These are phyloP conservation scores for Yamadazyma diddensiae DNA, from an alignment of 1,139 yeast genomes.

Conservation along the genomic window DNA sequence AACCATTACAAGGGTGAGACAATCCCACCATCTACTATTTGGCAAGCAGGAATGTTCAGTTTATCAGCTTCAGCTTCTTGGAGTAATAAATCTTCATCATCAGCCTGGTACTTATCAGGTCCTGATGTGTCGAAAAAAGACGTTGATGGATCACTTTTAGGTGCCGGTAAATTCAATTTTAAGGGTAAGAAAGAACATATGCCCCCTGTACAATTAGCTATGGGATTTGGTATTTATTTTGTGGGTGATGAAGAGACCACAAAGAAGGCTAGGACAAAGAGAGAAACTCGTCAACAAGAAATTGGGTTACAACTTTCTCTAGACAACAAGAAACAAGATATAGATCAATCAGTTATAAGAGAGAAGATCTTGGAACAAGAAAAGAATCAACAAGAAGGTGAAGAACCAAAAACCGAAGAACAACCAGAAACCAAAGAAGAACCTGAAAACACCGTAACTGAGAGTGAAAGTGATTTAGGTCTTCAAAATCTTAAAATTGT, in stretches of 20 bases:
- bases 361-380: slow-evolving; percentile 13
- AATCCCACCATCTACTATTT: slow-evolving; percentile 79
- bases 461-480: slow-evolving; percentile 2
- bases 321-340: slow-evolving; percentile 35
- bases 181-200: slow-evolving; percentile 57
- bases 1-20: slow-evolving; percentile 62
- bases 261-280: slow-evolving; percentile 33
- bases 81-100: slow-evolving; percentile 76
- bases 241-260: slow-evolving; percentile 57
- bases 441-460: slow-evolving; percentile 6
- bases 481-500: slow-evolving; percentile 17
- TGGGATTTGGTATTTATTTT: slow-evolving; percentile 89
- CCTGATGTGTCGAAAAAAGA: slow-evolving; percentile 66
- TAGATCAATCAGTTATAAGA: slow-evolving; percentile 19
- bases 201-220: slow-evolving; percentile 80
- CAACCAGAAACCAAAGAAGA: slow-evolving; percentile 13
- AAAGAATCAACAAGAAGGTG: slow-evolving; percentile 4
- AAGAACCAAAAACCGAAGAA: slow-evolving; percentile 7
- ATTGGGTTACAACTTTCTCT: slow-evolving; percentile 42
- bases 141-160: slow-evolving; percentile 59
- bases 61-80: slow-evolving; percentile 85
- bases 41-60: slow-evolving; percentile 87
- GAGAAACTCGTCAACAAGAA: slow-evolving; percentile 41
- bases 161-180: slow-evolving; percentile 61
- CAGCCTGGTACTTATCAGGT: slow-evolving; percentile 82